A percentile compares a stretch with the other conserved stretches of the same genome.
phyloP scores from a whole-genome alignment of 495 filamentous ascomycete species.

The Thozetella sp. region DNA sequence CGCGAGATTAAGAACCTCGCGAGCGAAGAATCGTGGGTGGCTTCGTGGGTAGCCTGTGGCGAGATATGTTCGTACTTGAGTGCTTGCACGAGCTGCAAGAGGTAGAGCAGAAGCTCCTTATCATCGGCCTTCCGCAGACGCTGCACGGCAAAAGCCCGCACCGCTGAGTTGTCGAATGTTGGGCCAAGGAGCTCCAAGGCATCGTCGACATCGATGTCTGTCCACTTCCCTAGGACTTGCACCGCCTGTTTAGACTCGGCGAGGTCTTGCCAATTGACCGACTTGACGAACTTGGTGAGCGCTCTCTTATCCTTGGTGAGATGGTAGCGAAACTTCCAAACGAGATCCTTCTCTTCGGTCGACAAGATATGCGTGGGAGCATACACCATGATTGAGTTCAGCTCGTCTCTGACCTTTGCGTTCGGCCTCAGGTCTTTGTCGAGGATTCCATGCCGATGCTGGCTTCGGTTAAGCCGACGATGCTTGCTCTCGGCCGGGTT shows the following conservation, averaged over 20 bases:
- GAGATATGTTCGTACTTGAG: conserved; percentile 89
- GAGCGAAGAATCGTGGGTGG: conserved; percentile 80
- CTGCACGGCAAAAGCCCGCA: conserved; percentile 92
- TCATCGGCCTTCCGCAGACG: conserved; percentile 90
- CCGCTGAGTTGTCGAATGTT: conserved; percentile 83
- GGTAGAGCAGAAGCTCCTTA: conserved; percentile 87
- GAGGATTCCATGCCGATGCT: conserved; percentile 85
- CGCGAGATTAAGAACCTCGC: conserved; percentile 87
- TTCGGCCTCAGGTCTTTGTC: conserved; percentile 96
- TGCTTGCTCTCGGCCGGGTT: conserved; percentile 98
- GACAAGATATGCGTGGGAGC: conserved; percentile 87
- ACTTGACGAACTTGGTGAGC: conserved; percentile 96
- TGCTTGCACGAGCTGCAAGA: conserved; percentile 94
- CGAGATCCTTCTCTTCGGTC: conserved; percentile 88
- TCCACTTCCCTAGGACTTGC: conserved; percentile 90
- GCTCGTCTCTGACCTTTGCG: conserved; percentile 91
- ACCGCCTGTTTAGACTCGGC: conserved; percentile 86
- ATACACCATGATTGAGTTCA: conserved; percentile 90
- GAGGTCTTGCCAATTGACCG: conserved; percentile 89
- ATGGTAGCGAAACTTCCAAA: conserved; percentile 97
- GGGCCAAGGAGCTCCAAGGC: conserved; percentile 93
- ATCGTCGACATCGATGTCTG: conserved; percentile 96
- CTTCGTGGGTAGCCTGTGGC: conserved; percentile 56
- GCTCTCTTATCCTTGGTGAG: conserved; percentile 90
- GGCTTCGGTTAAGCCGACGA: conserved; percentile 81